phyloP scores from a whole-genome alignment of 768 basidiomycete species.

The Saitozyma podzolica region DNA sequence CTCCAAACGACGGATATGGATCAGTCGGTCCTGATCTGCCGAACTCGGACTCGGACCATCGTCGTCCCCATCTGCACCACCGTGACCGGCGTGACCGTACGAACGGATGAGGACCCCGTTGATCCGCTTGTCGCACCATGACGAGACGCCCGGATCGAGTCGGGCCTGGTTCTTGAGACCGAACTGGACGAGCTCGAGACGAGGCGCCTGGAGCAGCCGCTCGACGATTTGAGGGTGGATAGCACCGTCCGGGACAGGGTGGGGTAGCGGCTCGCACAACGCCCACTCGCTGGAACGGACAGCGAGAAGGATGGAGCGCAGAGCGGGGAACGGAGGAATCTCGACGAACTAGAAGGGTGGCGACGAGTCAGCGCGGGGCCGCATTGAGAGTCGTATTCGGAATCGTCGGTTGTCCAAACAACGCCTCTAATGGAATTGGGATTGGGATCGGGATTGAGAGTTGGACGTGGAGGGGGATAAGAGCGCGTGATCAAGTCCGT shows the following conservation, averaged over 20 bases:
- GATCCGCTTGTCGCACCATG: constrained; percentile 7
- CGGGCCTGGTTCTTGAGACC: not conserved
- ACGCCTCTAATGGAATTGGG: too few relatives aligned
- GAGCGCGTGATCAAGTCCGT: too few relatives aligned
- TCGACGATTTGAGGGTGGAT: not conserved
- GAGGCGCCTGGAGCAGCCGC: not conserved
- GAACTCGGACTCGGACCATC: too few relatives aligned
- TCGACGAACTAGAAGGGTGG: not conserved
- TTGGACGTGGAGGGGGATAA: too few relatives aligned
- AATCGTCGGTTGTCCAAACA: too few relatives aligned
- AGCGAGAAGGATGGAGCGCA: not conserved
- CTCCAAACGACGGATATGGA: too few relatives aligned
- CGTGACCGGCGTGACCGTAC: not conserved
- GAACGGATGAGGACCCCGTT: constrained; percentile 3
- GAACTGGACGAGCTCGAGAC: not conserved
- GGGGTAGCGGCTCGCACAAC: not conserved
- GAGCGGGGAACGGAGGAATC: not conserved
- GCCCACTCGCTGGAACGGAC: not conserved
- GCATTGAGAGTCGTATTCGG: too few relatives aligned
- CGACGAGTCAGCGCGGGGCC: too few relatives aligned
- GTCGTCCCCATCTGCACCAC: too few relatives aligned
- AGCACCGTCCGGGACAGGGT: not conserved
- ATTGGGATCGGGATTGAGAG: too few relatives aligned
- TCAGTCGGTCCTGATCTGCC: too few relatives aligned
- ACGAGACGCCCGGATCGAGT: not conserved